Base-by-base conservation (phyloP, 805 yeast species). In the Saccharomycopsis babjevae region DNA sequence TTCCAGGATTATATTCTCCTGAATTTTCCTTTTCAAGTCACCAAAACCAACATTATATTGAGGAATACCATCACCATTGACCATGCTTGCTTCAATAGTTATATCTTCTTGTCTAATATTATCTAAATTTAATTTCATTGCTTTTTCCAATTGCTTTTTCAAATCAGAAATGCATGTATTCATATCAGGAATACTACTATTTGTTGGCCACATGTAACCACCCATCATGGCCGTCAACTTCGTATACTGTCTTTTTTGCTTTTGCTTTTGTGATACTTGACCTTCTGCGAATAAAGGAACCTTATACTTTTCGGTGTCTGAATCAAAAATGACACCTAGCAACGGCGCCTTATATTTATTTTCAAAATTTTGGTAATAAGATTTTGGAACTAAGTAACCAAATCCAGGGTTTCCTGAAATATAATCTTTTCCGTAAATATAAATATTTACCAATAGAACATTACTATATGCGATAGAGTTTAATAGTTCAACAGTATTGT, bases 141-240 rank as follows among this genome's bases (percentile, higher is more conserved):
- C 78, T 52, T 72, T 69, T 59, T 68, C 62, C 15, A 84, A 68
- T 2, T 76, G 79, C 5, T 66, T 62, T 36, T 75, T 70, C 1
- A 80, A 78, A 2, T 70, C 64, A 4, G 60, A 56, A 3, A 68
- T 40, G 22, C 73, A 69, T 54, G 70, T 68, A 25, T 62, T 64
- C 10, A 65, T 62, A 18, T 64, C 61, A 15, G 58, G 61, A 25
- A 59, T 11, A 22, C 57, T 62, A 25, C 64, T 70, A 57, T 72
- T 74, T 38, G 70, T 57, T 34, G 71, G 62, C 75, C 82, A 78
- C 60, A 73, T 77, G 67, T 87, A 89, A 0, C 97, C 97, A 4
- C 97, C 97, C 66, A 91, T 74, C 97, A 93, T 93, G 30, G 89
- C 79, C 0, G 99, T 94, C 60, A 92, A 69, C 66, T 88, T 89